phyloP scores from a whole-genome alignment of 441 rosid species.

The Populus trichocarpa region DNA sequence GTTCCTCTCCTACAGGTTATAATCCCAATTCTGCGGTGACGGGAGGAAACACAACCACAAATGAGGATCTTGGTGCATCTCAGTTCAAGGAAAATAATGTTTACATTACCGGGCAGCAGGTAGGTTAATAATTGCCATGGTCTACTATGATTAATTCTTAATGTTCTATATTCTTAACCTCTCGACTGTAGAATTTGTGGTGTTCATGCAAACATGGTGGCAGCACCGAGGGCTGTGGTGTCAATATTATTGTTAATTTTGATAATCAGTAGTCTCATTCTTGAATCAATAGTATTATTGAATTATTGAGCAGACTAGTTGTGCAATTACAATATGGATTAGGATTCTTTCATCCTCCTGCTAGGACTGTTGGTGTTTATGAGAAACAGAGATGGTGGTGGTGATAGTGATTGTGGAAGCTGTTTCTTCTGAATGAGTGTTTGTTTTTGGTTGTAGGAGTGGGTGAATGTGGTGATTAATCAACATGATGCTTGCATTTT shows the following conservation, averaged over 20 bases:
- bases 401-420: background rate
- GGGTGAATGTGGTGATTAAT: background rate
- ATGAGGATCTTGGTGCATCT: constrained; percentile 69
- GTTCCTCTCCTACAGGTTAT: constrained; percentile 74
- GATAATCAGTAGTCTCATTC: background rate
- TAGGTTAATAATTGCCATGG: constrained; percentile 20
- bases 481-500: background rate
- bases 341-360: background rate
- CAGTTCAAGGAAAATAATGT: constrained; percentile 83
- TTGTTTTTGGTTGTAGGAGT: background rate
- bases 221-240: background rate
- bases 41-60: constrained; percentile 64
- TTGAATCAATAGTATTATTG: background rate
- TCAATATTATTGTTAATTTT: background rate
- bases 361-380: background rate
- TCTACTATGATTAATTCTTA: constrained; percentile 8
- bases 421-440: background rate
- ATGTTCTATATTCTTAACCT: background rate
- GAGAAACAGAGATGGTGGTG: background rate
- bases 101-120: constrained; percentile 79
- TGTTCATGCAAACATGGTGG: background rate
- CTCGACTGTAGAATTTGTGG: background rate
- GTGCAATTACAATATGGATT: background rate
- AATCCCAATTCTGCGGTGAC: constrained; percentile 57
- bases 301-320: background rate